Evolutionary conservation across 2,329 filamentous ascomycete species (phyloP), one percentile per base, ranked within the genome.

Genomic region (Sarocladium strictum): DNA sequence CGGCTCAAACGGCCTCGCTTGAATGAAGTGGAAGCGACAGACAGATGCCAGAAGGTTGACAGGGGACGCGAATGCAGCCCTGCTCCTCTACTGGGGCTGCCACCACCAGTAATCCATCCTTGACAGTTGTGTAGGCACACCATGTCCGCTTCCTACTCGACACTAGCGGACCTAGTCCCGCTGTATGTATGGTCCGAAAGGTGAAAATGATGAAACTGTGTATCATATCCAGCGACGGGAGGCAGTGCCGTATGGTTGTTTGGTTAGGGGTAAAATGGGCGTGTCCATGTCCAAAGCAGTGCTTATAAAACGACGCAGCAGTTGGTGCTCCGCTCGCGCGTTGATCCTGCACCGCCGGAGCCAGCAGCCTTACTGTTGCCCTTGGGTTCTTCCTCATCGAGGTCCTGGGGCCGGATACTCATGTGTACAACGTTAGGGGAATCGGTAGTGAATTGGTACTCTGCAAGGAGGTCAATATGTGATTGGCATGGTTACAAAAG

Each of bases 401-500:
- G 80, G 65, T 96, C 90, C 65, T 91, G 87, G 2, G 91, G 91
- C 62, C 89, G 88, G 62, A 96, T 85, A 5, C 89, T 93, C 90
- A 96, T 96, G 70, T 96, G 91, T n/a, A 96, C 85, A 26, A 96
- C 89, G 61, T 96, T 96, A 7, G 89, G 83, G 11, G 79, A 76
- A 58, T 90, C 86, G 27, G 78, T 77, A 64, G 83, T 88, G 65
- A 95, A 90, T 58, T 84, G 87, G 64, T 89, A 92, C 60, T 92
- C 90, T 96, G 63, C 4, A 19, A 17, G 4, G 17, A 23, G 15
- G 32, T 4, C 15, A 50, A 24, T n/a, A n/a, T 49, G 35, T 15
- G 11, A n/a, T 38, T 23, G 12, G 23, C 17, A 24, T 5, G 21
- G 29, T 35, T 24, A 33, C 12, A 21, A 52, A 29, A 7, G 45